These are phyloP conservation scores for Sporothrix dimorphospora DNA, from an alignment of 2,329 filamentous ascomycete genomes.

Conservation along the genomic window DNA sequence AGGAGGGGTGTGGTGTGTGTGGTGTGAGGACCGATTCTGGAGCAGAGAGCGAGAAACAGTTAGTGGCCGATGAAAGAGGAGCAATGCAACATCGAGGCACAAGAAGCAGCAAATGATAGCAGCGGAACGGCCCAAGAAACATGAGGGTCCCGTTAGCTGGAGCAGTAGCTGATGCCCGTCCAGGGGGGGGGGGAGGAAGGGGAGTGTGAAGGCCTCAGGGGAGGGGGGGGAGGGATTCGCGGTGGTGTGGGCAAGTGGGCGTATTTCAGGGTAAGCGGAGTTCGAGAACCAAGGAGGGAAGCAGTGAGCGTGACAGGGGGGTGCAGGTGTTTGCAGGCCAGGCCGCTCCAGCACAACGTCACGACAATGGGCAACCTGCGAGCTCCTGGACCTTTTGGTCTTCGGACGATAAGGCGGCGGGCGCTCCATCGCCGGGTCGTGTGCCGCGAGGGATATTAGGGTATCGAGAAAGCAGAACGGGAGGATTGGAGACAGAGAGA, in stretches of 20 bases:
- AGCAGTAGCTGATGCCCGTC: slow-evolving; percentile 17
- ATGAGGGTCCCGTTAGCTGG: slow-evolving; percentile 25
- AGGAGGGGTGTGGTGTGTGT: slow-evolving; percentile 11
- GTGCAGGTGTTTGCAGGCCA: background rate
- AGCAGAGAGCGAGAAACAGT: slow-evolving; percentile 17
- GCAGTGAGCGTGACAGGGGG: slow-evolving; percentile 20
- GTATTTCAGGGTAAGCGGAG: slow-evolving; percentile 11
- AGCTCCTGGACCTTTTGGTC: slow-evolving; percentile 3
- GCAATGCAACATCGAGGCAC: slow-evolving; percentile 21
- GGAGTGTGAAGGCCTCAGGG: background rate
- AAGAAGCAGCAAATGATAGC: slow-evolving; percentile 15
- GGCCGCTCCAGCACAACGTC: slow-evolving; percentile 2
- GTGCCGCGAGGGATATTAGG: background rate
- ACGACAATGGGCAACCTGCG: background rate
- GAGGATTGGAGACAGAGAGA: no score
- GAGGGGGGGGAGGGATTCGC: no score
- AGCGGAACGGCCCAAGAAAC: background rate
- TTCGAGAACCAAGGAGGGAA: slow-evolving; percentile 11
- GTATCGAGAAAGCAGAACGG: background rate
- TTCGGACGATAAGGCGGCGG: slow-evolving; percentile 19
- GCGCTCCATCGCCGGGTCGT: slow-evolving; percentile 5
- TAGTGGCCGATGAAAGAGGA: slow-evolving; percentile 16
- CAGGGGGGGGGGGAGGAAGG: slow-evolving; percentile 14
- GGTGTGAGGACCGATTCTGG: slow-evolving; percentile 25
- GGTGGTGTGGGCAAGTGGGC: slow-evolving; percentile 13